These are phyloP conservation scores for Russula compacta DNA, from an alignment of 768 basidiomycete genomes.

Conservation along the genomic window DNA sequence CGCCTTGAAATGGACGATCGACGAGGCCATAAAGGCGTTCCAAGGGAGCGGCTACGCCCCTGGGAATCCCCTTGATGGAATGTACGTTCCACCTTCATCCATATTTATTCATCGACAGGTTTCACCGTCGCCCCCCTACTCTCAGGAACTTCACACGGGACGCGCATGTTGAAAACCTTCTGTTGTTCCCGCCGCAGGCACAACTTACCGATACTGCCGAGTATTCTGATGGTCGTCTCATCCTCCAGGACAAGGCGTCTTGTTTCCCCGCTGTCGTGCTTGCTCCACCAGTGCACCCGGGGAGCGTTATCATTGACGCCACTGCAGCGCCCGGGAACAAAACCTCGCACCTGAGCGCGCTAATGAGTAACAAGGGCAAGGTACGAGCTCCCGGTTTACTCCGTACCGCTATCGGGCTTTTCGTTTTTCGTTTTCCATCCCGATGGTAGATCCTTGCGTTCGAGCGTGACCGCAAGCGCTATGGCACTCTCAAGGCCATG, in stretches of 20 bases:
- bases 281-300: conserved; percentile 50
- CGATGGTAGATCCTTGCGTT: conserved; percentile 66
- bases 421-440: neutral
- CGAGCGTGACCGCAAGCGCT: conserved; percentile 78
- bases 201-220: conserved; percentile 62
- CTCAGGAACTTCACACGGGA: conserved; percentile 63
- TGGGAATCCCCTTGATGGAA: conserved; percentile 43
- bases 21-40: conserved; percentile 55
- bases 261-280: conserved; percentile 91
- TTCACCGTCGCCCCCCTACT: neutral
- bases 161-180: conserved; percentile 71
- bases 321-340: conserved; percentile 98
- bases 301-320: conserved; percentile 73
- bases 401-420: neutral
- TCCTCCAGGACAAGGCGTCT: conserved; percentile 96
- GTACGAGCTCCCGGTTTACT: conserved; percentile 32
- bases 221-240: conserved; percentile 73
- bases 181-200: conserved; percentile 61
- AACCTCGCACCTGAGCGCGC: conserved; percentile 84
- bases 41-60: conserved; percentile 45
- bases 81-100: conserved; percentile 25
- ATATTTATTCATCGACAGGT: neutral
- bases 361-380: conserved; percentile 77
- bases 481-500: conserved; percentile 79
- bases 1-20: conserved; percentile 53